Conservation (phyloP, 257 asterid species). For the Fraxinus americana region DNA sequence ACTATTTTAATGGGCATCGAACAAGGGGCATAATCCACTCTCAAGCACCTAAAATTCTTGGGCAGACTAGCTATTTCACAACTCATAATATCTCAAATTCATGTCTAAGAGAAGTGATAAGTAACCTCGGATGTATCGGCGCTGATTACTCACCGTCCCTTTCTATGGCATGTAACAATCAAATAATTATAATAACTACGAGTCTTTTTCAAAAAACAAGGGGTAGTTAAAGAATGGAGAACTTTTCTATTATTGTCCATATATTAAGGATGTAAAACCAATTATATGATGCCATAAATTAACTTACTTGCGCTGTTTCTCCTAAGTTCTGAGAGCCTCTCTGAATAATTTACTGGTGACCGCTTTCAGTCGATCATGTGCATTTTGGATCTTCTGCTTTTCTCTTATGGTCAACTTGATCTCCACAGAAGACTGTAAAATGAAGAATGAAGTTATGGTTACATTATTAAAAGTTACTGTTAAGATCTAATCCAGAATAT, state of each 20-base stretch:
- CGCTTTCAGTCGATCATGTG: slow-evolving; percentile 45
- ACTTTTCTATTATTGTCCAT: not conserved
- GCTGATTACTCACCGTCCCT: too few relatives aligned
- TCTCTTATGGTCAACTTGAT: slow-evolving; percentile 55
- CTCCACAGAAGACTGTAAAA: slow-evolving; percentile 54
- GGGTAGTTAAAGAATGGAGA: not conserved
- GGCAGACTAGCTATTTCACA: too few relatives aligned
- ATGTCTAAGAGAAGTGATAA: too few relatives aligned
- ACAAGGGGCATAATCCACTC: too few relatives aligned
- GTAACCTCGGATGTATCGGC: too few relatives aligned
- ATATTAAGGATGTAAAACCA: not conserved
- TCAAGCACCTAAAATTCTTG: too few relatives aligned
- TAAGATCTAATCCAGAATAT: not conserved
- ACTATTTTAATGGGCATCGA: too few relatives aligned
- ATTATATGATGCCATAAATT: not conserved
- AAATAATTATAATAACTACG: too few relatives aligned
- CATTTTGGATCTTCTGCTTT: slow-evolving; percentile 52
- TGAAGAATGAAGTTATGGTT: not conserved
- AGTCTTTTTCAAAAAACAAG: too few relatives aligned
- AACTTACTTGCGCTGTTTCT: not conserved
- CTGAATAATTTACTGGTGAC: slow-evolving; percentile 21
- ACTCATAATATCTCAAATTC: too few relatives aligned
- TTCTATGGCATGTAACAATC: too few relatives aligned
- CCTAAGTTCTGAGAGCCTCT: slow-evolving; percentile 26
- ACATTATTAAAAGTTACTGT: not conserved